Evolutionary conservation across 805 yeast species (phyloP).

Genomic region (Wickerhamiella azyma): DNA sequence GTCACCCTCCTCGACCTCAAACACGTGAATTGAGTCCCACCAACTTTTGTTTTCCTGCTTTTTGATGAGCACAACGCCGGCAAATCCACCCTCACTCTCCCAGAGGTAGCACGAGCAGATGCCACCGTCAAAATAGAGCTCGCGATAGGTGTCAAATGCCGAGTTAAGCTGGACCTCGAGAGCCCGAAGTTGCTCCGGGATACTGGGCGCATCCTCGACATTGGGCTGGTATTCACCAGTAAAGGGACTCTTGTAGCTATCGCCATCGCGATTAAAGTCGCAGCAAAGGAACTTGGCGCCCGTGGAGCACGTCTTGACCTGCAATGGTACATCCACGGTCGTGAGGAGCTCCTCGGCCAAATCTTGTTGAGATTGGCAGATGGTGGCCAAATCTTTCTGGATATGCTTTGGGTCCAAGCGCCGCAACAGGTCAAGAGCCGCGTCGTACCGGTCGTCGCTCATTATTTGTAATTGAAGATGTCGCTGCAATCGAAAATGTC

Average conservation of each 20-base stretch:
- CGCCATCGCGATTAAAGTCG: constrained; percentile 93
- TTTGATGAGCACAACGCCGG: constrained; percentile 81
- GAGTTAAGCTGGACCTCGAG: constrained; percentile 75
- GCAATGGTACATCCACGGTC: constrained; percentile 75
- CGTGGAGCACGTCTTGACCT: constrained; percentile 35
- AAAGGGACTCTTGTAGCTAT: constrained; percentile 86
- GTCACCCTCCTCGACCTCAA: constrained; percentile 44
- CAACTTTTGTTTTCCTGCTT: constrained; percentile 30
- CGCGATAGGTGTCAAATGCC: constrained; percentile 84
- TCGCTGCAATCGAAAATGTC: constrained; percentile 15
- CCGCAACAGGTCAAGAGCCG: constrained; percentile 64
- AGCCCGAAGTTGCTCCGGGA: constrained; percentile 50
- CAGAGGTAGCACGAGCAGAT: constrained; percentile 78
- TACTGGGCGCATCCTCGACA: constrained; percentile 48
- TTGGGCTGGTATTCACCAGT: constrained; percentile 51
- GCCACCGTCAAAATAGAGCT: constrained; percentile 91
- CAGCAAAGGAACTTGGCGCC: constrained; percentile 64
- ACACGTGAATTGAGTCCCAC: constrained; percentile 93
- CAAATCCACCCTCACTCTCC: constrained; percentile 76
- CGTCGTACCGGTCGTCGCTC: constrained; percentile 46
- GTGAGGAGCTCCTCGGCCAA: constrained; percentile 79
- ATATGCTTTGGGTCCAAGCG: constrained; percentile 59
- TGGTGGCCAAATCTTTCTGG: constrained; percentile 30
- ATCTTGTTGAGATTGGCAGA: constrained; percentile 45
- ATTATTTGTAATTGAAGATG: constrained; percentile 11